Evolutionary conservation across 1,284 basidiomycete species (phyloP), one percentile per base, ranked within the genome.

Genomic region (Cryptococcus deneoformans): DNA sequence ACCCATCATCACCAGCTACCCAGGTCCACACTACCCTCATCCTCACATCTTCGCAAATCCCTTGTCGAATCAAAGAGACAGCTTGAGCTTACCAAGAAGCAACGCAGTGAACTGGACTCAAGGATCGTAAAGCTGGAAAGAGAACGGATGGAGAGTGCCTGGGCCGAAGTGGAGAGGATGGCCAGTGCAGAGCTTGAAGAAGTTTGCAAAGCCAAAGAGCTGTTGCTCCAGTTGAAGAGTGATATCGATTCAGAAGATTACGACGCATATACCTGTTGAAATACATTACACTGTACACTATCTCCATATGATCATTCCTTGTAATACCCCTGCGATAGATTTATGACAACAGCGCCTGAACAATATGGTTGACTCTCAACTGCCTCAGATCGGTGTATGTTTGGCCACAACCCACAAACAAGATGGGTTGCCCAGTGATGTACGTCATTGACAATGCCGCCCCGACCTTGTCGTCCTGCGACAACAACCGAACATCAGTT

Each of bases 381-480:
- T 94, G 90, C 53, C 91, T 82, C 65, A 97, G 78, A 78, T 97
- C 93, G 44, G 92, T 95, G 75, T 96, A 97, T 3, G 94, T 97
- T 86, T 95, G 92, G 44, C 93, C 93, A 71, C 92, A 95, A 10
- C 93, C 93, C 62, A 97, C 92, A 73, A 97, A 97, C 34, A 96
- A 82, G 75, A 97, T 96, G 9, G 93, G 93, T 72, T 96, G 92
- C 20, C 93, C 92, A 4, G 93, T 97, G 46, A 95, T 90, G 76
- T 95, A 96, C 44, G 93, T 95, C 94, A 97, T 97, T 3, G 90
- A 94, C 53, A 97, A 81, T 9, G 93, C 94, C 2, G 93, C 93
- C 43, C 93, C 93, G 53, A 97, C 93, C 87, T 95, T 75, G 43
- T 71, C 71, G 64, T 78, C 64, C 67, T 74, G 62, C 44, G 56